Conservation (phyloP, 2,329 filamentous ascomycete genomes). For the Diaporthe amygdali region DNA sequence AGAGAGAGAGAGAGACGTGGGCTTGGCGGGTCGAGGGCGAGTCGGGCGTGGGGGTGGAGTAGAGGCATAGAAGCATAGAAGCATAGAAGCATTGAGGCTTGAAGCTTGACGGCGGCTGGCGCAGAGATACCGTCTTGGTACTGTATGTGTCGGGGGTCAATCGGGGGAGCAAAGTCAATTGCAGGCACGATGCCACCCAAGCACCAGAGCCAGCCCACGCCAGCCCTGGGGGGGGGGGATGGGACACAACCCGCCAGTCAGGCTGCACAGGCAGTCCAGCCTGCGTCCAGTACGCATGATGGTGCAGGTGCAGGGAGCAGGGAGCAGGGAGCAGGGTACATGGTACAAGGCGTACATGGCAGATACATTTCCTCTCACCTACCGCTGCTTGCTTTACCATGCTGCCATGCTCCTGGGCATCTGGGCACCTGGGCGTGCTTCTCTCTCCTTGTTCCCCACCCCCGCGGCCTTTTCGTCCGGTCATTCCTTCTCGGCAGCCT, state of each 20-base stretch:
- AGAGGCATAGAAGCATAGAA: neutral
- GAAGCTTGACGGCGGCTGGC: constrained; percentile 10
- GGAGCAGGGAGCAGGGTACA: neutral
- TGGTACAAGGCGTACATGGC: neutral
- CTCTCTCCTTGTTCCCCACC: neutral
- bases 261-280: neutral
- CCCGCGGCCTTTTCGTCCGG: neutral
- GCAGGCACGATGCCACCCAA: neutral
- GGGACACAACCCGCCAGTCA: neutral
- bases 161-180: constrained; percentile 2
- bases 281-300: neutral
- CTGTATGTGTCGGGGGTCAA: neutral
- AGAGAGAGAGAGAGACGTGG: too few relatives aligned
- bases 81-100: constrained; percentile 9
- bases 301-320: too few relatives aligned
- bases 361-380: neutral
- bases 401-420: too few relatives aligned
- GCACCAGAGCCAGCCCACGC: neutral
- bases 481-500: neutral
- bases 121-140: constrained; percentile 6
- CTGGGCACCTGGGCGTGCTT: too few relatives aligned
- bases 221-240: too few relatives aligned
- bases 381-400: too few relatives aligned
- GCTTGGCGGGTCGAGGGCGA: neutral
- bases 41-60: neutral